These are phyloP conservation scores for Brasilioporus rufonigricans DNA, from an alignment of 768 basidiomycete genomes.

Conservation along the genomic window DNA sequence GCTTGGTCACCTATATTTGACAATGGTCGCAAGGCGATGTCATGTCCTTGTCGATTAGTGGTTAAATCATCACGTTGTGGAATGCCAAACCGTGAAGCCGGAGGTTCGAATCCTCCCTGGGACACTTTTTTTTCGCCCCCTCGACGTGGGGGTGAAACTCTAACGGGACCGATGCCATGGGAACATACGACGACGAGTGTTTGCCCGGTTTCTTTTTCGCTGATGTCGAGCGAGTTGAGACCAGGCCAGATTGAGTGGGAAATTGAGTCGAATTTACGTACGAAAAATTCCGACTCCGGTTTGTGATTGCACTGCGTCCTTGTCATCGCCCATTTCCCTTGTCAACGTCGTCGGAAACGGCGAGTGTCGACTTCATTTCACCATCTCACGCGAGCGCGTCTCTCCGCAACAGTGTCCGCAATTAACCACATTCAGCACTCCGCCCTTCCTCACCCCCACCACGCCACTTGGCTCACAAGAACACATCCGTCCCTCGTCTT, in stretches of 20 bases:
- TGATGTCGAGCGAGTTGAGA: too few relatives aligned
- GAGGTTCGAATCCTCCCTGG: constrained; percentile 40
- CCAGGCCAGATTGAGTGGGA: constrained; percentile 9
- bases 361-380: constrained; percentile 6
- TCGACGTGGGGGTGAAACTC: neutral
- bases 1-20: neutral
- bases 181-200: too few relatives aligned
- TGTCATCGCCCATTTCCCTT: neutral
- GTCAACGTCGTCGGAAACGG: constrained; percentile 18
- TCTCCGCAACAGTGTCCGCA: constrained; percentile 43
- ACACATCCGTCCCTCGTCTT: constrained; percentile 44
- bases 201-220: neutral
- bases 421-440: constrained; percentile 27
- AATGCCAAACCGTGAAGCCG: constrained; percentile 36
- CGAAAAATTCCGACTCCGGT: constrained; percentile 27
- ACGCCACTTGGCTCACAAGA: constrained; percentile 33
- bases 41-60: constrained; percentile 43
- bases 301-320: constrained; percentile 14
- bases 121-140: constrained; percentile 17
- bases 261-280: constrained; percentile 18
- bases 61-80: constrained; percentile 46
- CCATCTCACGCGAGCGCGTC: constrained; percentile 14
- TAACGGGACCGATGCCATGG: constrained; percentile 3
- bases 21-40: neutral
- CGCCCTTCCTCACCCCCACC: constrained; percentile 30